Evolutionary conservation across 179 eudicot species (phyloP).

Genomic region (Carnegiea gigantea): DNA sequence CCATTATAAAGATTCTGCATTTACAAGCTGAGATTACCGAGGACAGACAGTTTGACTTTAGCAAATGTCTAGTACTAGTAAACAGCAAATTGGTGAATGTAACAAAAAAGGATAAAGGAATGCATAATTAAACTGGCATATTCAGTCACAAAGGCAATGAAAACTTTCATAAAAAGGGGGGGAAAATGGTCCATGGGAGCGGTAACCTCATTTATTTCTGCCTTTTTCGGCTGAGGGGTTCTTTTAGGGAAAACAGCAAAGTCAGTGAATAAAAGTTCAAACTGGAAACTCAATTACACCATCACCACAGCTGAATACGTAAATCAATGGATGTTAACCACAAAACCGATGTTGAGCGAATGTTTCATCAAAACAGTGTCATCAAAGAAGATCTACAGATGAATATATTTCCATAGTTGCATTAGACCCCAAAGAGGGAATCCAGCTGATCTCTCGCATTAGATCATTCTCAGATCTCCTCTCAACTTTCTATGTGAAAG

Average conservation of each 20-base stretch:
- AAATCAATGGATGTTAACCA: neutral
- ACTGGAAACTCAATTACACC: neutral
- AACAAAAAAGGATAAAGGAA: neutral
- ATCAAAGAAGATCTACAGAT: neutral
- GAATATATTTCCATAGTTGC: neutral
- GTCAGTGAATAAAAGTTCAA: neutral
- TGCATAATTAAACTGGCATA: neutral
- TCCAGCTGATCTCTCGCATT: neutral
- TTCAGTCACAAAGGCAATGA: neutral
- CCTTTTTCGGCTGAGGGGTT: neutral
- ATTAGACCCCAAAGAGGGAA: neutral
- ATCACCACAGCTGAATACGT: neutral
- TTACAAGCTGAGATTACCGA: neutral
- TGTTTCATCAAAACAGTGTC: neutral
- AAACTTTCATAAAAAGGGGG: neutral
- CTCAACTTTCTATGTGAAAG: neutral
- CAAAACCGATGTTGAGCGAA: neutral
- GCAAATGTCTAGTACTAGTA: neutral
- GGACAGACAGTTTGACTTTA: neutral
- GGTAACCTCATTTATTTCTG: too few relatives aligned
- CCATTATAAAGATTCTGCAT: neutral
- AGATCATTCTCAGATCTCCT: neutral
- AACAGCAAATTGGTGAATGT: neutral
- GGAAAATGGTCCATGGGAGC: too few relatives aligned
- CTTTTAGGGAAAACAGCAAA: neutral